Evolutionary conservation across 2,329 filamentous ascomycete species (phyloP), one percentile per base, ranked within the genome.

Genomic region (Allantophomopsis cytisporea): DNA sequence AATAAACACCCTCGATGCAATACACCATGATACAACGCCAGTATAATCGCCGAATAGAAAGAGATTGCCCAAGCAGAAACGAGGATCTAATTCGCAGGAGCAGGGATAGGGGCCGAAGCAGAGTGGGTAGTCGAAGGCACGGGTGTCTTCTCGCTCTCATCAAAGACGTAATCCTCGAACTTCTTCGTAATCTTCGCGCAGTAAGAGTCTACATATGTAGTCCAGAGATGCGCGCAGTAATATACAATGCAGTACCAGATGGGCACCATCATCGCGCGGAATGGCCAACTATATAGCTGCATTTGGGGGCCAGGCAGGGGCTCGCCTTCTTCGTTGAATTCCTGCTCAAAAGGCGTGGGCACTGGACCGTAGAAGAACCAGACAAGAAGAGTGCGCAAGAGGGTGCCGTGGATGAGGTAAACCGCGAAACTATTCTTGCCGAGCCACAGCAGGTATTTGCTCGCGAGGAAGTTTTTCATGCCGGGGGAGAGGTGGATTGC

Each of bases 361-460:
- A 57, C 48, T 35, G 66, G 54, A 13, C 65, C 60, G 43, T 67
- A 76, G 12, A 76, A 55, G 58, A 76, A 62, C 66, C 70, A 76
- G 31, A 68, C 67, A 14, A 77, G 61, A 13, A 74, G 58, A 31
- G 66, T 69, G 45, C 73, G 69, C 49, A 76, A 66, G 36, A 76
- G 60, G 2, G 68, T 66, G 36, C 73, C 73, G 53, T 77, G 73
- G 18, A 76, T 57, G n/a, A 77, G 64, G 49, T 76, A 76, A 15
- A 77, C 67, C 3, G 72, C 69, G 48, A 76, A 76, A 38, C 68
- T 73, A 56, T 75, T 66, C 47, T 68, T 68, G 38, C 73, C 73
- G 7, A 76, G 62, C 64, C 71, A 76, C 32, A 72, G 61, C 40
- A 76, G 65, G 37, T 62, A 60, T 17, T 63, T 63, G 41, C 64